Evolutionary conservation across 805 yeast genomes (phyloP), one percentile per base, ranked within the genome.

Genomic region (Lipomyces sp.): DNA sequence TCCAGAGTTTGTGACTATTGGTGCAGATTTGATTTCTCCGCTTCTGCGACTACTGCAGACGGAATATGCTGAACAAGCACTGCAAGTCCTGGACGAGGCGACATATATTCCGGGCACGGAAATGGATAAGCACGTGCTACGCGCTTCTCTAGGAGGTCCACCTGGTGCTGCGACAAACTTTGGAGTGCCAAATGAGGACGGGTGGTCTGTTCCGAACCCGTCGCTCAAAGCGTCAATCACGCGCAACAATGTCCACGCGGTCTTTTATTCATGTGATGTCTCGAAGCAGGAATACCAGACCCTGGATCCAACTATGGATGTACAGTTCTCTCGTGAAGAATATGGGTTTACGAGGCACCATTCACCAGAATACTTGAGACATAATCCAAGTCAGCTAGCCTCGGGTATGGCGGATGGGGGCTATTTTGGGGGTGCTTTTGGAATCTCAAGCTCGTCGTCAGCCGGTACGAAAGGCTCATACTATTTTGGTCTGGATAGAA

Each of bases 121-220:
- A 66, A 83, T 91, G 78, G 99, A 95, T 75, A 90, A 91, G 73
- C 97, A 93, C 74, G 93, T 94, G 24, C 81, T 95, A 72, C 83
- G 98, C 76, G 90, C 95, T 87, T 89, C 96, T 72, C 84, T 94
- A 74, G 98, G 98, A 10, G 92, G 90, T 71, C 81, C 87, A 13
- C 85, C 90, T 7, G 82, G 90, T 71, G 88, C 95, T 2, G 92
- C 95, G 0, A 92, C 98, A 0, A 80, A 95, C 63, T 96, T 92
- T 80, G 99, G 99, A 15, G 87, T 94, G 32, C 98, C 99, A 0
- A 94, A 90, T 68, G 97, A 90, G 11, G 87, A 89, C 73, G 99
- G 99, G 1, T 95, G 99, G 99, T 88, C 97, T 0, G 87, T 96
- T 59, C 96, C 98, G 1, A 90, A 90, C 94, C 97, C 99, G 1